phyloP scores from a whole-genome alignment of 306 rosid species.

The Cicer cuneatum region DNA sequence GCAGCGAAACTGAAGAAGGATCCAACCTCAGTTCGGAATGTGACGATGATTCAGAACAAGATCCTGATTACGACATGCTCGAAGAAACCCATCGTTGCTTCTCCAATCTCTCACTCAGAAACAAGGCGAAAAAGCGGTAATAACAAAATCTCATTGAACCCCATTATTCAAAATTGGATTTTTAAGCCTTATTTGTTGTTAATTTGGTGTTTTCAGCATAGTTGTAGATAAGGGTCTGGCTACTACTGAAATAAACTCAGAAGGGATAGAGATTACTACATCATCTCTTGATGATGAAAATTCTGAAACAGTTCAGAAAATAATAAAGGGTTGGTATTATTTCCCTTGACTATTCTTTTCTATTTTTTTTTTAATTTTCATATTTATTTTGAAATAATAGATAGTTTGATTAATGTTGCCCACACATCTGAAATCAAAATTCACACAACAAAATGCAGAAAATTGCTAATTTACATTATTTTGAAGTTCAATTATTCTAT shows the following conservation, averaged over 20 bases:
- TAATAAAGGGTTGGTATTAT: conserved; percentile 57
- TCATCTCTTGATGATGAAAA: conserved; percentile 47
- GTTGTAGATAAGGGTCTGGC: conserved; percentile 1
- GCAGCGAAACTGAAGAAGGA: conserved; percentile 49
- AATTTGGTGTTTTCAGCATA: conserved; percentile 49
- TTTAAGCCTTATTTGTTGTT: not conserved
- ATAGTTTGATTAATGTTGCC: too few relatives aligned
- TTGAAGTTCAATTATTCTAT: too few relatives aligned
- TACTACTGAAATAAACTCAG: conserved; percentile 32
- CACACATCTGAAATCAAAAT: not conserved
- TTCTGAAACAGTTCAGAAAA: conserved; percentile 51
- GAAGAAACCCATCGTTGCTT: conserved; percentile 57
- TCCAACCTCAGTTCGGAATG: conserved; percentile 49
- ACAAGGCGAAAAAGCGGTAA: conserved; percentile 51
- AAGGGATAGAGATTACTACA: conserved; percentile 43
- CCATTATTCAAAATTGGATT: conserved; percentile 13
- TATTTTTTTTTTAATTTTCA: not conserved
- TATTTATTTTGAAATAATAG: too few relatives aligned
- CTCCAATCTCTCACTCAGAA: conserved; percentile 58
- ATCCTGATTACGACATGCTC: conserved; percentile 49
- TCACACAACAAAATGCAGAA: too few relatives aligned
- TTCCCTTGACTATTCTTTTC: not conserved
- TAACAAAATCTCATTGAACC: conserved; percentile 19
- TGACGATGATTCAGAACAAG: conserved; percentile 55
- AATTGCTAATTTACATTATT: too few relatives aligned